phyloP scores from a whole-genome alignment of 495 filamentous ascomycete species.

The Neurospora sp. region DNA sequence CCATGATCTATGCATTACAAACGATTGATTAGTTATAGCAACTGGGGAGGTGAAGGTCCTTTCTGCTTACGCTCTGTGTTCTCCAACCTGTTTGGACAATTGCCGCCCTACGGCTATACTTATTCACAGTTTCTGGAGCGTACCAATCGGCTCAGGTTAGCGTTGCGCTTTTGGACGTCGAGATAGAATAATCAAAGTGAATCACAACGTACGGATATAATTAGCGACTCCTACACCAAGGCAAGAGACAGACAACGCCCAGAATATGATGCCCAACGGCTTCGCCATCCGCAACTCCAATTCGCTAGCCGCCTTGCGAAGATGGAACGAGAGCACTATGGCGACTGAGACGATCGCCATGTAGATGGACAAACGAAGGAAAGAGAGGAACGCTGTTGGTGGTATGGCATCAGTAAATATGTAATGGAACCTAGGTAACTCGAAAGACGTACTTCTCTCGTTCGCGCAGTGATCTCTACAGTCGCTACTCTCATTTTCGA shows the following conservation, averaged over 20 bases:
- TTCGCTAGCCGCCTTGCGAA: constrained; percentile 57
- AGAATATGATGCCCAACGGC: constrained; percentile 83
- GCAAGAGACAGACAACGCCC: constrained; percentile 67
- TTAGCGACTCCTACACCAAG: constrained; percentile 70
- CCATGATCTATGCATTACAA: constrained; percentile 41
- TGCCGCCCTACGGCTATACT: constrained; percentile 66
- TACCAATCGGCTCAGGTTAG: neutral
- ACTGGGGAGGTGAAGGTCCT: neutral
- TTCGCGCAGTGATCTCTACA: constrained; percentile 77
- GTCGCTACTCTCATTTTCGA: constrained; percentile 80
- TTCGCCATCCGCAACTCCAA: constrained; percentile 67
- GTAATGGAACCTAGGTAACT: neutral
- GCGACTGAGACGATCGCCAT: constrained; percentile 82
- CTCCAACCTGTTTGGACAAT: constrained; percentile 92
- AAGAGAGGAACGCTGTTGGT: constrained; percentile 68
- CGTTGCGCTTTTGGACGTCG: neutral
- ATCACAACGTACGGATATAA: constrained; percentile 50
- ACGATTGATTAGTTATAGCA: constrained; percentile 19
- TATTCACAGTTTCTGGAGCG: constrained; percentile 55
- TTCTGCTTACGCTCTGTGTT: constrained; percentile 60
- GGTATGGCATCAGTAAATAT: neutral
- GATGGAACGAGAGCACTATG: constrained; percentile 87
- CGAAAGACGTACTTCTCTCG: constrained; percentile 50
- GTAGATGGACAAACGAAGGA: constrained; percentile 84
- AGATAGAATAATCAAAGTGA: neutral